These are phyloP conservation scores for Penicillium thymicola DNA, from an alignment of 2,329 filamentous ascomycete species.

Conservation along the genomic window DNA sequence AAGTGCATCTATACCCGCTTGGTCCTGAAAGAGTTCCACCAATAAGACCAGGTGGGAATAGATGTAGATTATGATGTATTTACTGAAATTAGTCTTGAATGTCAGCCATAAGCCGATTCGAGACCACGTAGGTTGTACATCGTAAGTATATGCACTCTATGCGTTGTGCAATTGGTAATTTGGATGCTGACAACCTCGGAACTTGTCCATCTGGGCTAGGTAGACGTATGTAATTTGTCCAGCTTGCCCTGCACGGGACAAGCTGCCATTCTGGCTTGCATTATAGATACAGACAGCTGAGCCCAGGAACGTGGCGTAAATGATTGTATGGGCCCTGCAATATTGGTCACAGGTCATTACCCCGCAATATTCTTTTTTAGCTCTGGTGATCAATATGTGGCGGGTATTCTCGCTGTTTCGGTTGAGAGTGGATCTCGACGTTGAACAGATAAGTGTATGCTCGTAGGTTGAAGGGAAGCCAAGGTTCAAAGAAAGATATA, in stretches of 20 bases:
- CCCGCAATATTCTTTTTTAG: slow-evolving; percentile 1
- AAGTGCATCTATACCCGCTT: background rate
- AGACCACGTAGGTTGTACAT: background rate
- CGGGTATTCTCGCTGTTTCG: slow-evolving; percentile 1
- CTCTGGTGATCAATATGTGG: background rate
- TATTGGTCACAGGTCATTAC: background rate
- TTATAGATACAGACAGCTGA: background rate
- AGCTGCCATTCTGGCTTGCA: background rate
- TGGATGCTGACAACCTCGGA: background rate
- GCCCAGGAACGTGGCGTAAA: background rate
- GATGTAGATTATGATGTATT: background rate
- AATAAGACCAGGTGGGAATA: background rate
- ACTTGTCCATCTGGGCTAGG: background rate
- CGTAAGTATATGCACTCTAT: background rate
- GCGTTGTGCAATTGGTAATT: background rate
- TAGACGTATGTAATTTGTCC: background rate
- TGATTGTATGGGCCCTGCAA: background rate
- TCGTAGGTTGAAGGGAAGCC: background rate
- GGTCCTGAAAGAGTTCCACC: background rate
- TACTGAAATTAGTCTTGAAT: too few species aligned
- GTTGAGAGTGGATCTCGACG: slow-evolving; percentile 9
- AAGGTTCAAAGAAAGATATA: background rate
- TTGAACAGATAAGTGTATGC: background rate
- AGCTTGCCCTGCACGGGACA: background rate
- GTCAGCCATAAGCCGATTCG: background rate